Base-by-base conservation (phyloP, 768 basidiomycete species). In the Suillus bovinus region DNA sequence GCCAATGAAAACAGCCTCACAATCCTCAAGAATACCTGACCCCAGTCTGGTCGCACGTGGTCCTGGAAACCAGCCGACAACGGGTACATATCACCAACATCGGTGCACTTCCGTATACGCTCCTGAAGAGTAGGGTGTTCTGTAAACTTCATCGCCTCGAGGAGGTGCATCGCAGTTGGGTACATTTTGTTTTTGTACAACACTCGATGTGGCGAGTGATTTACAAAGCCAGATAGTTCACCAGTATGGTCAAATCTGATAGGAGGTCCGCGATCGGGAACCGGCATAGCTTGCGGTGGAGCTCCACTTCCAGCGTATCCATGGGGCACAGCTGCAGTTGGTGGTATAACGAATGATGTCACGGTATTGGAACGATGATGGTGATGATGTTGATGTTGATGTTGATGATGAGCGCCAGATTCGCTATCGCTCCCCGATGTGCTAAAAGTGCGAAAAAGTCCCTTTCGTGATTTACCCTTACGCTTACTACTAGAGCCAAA, bases 101-200 rank as follows among this genome's bases (percentile, higher is more conserved):
- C 77, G n/a, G 68, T 69, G 62, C 76, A 76, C 14, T 63, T 67
- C 58, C 89, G 79, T 61, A 93, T 87, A 33, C 68, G 67, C 60
- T 90, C 86, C 13, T 85, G 85, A 20, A 89, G 66, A 0, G 82
- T 81, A 0, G 82, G 84, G 3, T 78, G 76, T 24, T 77, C 71
- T 41, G 85, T 68, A 71, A 86, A 93, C 71, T 89, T 89, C 69
- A 89, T 77, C 10, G 90, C 90, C 73, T 93, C 90, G 59, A 85
- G 82, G n/a, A 93, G 79, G 66, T 93, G 91, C 67, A 86, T 72
- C 11, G 88, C 91, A 2, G 85, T 88, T 2, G 89, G 89, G 66
- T 87, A 94, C 46, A 74, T 72, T 59, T 76, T 77, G 36, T 84
- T 79, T 39, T 79, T 71, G 71, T 85, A 87, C 59, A 85, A 60